Base-by-base conservation (phyloP, 2,329 filamentous ascomycete species). In the Chaetomium olivaceum region DNA sequence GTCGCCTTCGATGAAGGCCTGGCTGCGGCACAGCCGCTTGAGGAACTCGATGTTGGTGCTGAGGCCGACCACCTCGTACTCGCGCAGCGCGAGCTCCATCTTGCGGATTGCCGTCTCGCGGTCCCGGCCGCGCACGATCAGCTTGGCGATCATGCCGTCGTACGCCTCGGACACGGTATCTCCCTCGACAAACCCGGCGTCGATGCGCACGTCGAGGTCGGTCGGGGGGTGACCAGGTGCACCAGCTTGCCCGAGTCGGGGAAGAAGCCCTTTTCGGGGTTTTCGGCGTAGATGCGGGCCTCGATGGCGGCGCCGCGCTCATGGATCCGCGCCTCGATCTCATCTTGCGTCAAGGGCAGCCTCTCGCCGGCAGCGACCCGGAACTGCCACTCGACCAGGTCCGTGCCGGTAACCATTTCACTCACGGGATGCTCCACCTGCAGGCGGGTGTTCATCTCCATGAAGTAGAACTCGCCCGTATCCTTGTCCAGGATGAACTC, bases 71-170 rank as follows among this genome's bases (percentile, higher is more conserved):
- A 99, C 89, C 78, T 99, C 92, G 75, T 98, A 99, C 57, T 92
- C 85, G 70, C 92, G 89, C 12, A 99, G 81, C 0, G 95, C 93
- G 4, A 89, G 82, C 46, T 88, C 87, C 66, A 99, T 83, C 77
- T 92, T 96, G 65, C 91, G 88, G 58, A 99, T 89, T 3, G 93
- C 92, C 29, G 91, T 89, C 75, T 90, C 86, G 66, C 95, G 86
- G 64, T 90, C 90, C 19, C 87, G 85, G 0, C 91, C 95, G 65
- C 91, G 87, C 6, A 98, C 92, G 72, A 99, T 99, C 61, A 99
- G 85, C 80, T 99, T 99, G 54, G 95, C 92, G 71, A 99, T 97
- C 95, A 99, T 99, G 31, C 95, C 95, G 72, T 99, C 95, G 77
- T 99, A 99, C 62, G 95, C 91, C 65, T 94, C 92, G 0, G 93